phyloP scores from a whole-genome alignment of 225 moss, liverwort and hornwort species.

The Pleurozium schreberi region DNA sequence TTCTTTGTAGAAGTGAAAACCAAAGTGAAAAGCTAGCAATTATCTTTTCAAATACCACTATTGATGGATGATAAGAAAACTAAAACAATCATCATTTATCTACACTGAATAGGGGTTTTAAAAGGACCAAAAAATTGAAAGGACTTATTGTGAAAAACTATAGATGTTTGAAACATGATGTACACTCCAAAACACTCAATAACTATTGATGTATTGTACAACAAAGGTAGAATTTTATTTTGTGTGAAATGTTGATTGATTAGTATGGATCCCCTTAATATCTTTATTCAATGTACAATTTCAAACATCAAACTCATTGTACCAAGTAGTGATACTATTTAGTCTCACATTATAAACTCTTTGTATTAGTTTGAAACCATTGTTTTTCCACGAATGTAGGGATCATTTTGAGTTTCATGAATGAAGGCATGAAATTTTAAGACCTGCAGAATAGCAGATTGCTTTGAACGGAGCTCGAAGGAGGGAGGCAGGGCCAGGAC shows the following conservation, averaged over 20 bases:
- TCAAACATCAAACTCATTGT: background rate
- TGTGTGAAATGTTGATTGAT: too few species aligned
- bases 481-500: background rate
- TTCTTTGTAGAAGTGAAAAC: background rate
- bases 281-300: too few species aligned
- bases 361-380: background rate
- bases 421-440: background rate
- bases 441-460: background rate
- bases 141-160: too few species aligned
- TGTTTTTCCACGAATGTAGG: background rate
- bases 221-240: too few species aligned
- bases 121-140: too few species aligned
- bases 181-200: too few species aligned
- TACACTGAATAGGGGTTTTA: too few species aligned
- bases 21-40: background rate
- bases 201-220: too few species aligned
- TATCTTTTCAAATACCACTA: background rate
- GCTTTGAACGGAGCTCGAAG: background rate
- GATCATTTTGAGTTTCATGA: background rate
- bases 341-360: background rate
- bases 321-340: background rate
- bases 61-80: background rate
- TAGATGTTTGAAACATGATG: too few species aligned
- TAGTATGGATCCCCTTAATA: too few species aligned
- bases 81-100: background rate